Base-by-base conservation (phyloP, 768 basidiomycete genomes). In the Cystobasidiopsis lactophilus region DNA sequence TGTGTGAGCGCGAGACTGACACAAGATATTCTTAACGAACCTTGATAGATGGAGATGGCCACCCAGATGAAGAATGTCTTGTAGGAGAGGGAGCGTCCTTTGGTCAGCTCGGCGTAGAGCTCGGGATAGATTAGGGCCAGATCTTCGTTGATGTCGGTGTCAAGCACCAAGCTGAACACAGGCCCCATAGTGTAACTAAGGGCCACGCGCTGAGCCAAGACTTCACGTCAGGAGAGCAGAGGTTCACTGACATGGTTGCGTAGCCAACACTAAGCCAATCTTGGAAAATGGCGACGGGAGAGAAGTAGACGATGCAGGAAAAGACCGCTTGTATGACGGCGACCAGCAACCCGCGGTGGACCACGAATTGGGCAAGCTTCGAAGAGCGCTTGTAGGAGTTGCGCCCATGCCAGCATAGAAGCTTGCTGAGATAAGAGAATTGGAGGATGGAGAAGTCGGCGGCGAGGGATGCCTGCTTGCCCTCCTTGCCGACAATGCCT, bases 41-140 rank as follows among this genome's bases (percentile, higher is more conserved):
- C 91, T 76, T 98, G 93, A 67, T 96, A 98, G 45, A 95, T 71
- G 63, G 86, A 91, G 64, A 96, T 86, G 78, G 89, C 85, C 56
- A 88, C 68, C 93, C 93, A 98, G 56, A 80, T 76, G 71, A 96
- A 96, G 71, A 98, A 98, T 0, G 93, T 98, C 72, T 93, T 96
- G 71, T 82, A 89, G 14, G 86, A 91, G 48, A 96, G 66, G 2
- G 84, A 79, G 51, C 93, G 84, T 55, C 43, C 23, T 19, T 24
- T 46, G 21, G 24, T 19, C 21, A 1, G 65, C 69, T 46, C 50
- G 68, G 95, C 95, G 68, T 96, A 98, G 56, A 98, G 67, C 68
- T 98, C 93, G 0, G 93, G 93, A 68, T 96, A 98, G 52, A 93
- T 71, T 59, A 96, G 69, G 0, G 93, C 89, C 52, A 96, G 67